phyloP scores from a whole-genome alignment of 2,329 filamentous ascomycete genomes.

The Diaporthe eres region DNA sequence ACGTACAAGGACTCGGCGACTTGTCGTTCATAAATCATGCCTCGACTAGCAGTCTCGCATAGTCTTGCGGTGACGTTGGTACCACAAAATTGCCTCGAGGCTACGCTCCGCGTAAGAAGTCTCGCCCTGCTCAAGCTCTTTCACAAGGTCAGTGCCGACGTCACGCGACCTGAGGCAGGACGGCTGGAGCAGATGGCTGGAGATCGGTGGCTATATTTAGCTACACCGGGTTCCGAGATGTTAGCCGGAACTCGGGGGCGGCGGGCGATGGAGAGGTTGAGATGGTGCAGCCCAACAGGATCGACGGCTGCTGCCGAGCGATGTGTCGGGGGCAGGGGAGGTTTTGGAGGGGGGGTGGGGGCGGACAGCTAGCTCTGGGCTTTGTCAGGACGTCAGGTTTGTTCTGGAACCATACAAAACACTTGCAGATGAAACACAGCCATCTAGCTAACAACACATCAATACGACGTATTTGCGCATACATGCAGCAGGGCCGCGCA shows the following conservation, averaged over 20 bases:
- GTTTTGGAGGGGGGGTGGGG: not conserved
- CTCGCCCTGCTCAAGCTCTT: not conserved
- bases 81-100: not conserved
- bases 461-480: slow-evolving; percentile 21
- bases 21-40: slow-evolving; percentile 15
- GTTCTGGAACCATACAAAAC: slow-evolving; percentile 16
- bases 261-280: not conserved
- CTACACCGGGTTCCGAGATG: slow-evolving; percentile 1
- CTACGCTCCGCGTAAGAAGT: not conserved
- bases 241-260: slow-evolving; percentile 5
- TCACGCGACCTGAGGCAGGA: slow-evolving; percentile 11
- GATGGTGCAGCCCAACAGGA: slow-evolving; percentile 11
- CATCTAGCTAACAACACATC: slow-evolving; percentile 11
- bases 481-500: slow-evolving; percentile 21
- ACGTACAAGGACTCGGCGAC: not conserved
- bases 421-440: not conserved
- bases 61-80: not conserved
- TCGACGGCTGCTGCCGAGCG: slow-evolving; percentile 20
- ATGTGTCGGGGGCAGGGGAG: slow-evolving; percentile 9
- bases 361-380: not conserved
- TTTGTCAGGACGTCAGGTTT: not conserved
- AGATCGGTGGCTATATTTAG: slow-evolving; percentile 16
- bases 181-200: not conserved
- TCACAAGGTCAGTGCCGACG: not conserved
- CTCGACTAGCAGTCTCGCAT: not conserved